Base-by-base conservation (phyloP, 805 yeast genomes). In the Wickerhamomyces chaumierensis region DNA sequence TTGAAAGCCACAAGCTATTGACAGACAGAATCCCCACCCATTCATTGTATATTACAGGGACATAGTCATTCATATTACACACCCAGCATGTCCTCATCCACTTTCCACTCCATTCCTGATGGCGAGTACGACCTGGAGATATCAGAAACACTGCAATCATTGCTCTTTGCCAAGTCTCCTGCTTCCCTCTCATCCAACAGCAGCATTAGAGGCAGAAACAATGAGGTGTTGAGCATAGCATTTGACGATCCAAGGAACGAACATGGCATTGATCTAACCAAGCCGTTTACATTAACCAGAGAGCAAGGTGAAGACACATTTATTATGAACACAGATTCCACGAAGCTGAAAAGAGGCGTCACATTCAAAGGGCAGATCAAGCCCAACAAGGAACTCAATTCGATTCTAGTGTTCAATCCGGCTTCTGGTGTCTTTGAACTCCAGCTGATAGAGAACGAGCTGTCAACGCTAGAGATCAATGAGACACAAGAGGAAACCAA, bases 121-220 rank as follows among this genome's bases (percentile, higher is more conserved):
- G 57, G 57, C 8, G 57, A 51, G 37, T 52, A 52, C 43, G 46
- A 44, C 8, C 32, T 52, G 4, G 45, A 40, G 14, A 31, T 52
- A 11, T 38, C 49, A 6, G 55, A 51, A 11, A 19, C 42, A 3
- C 40, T 52, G 15, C 37, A 41, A 31, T 34, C 39, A 0, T 43
- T 35, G 13, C 34, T 49, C 11, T 16, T 31, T 4, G 41, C 29
- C 29, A 25, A 25, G 12, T 25, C 29, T 25, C 29, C 29, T 4
- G 4, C 29, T 4, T 13, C n/a, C 5, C 7, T 34, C 29, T 9
- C 25, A 21, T 21, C 5, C n/a, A 25, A 35, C 25, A 35, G 19
- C 25, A 35, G 19, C 27, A 18, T 16, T 37, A 33, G 36, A 33
- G 37, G 39, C 18, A 40, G 36, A n/a, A 40, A 42, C 18, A 49